phyloP scores from a whole-genome alignment of 768 basidiomycete genomes.

The Sporobolomyces phaffii region DNA sequence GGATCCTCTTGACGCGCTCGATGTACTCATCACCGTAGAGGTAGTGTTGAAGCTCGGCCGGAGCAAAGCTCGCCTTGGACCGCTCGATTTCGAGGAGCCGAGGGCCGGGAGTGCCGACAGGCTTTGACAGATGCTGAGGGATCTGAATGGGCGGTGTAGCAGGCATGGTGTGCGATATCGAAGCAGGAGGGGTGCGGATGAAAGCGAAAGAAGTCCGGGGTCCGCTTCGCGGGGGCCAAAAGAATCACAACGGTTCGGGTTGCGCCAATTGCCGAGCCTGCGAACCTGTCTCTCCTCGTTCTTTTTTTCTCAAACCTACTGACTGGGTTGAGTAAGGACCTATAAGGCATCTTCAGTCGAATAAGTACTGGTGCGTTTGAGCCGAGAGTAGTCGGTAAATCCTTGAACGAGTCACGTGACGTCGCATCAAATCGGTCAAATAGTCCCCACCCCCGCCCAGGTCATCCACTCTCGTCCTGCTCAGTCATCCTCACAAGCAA shows the following conservation, averaged over 20 bases:
- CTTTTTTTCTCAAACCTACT: no score
- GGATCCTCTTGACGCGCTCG: slow-evolving; percentile 27
- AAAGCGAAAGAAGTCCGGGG: not conserved
- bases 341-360: no score
- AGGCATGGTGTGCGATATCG: not conserved
- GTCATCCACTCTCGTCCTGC: no score
- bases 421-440: no score
- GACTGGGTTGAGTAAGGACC: no score
- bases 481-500: not conserved
- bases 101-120: slow-evolving; percentile 21
- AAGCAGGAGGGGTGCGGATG: not conserved
- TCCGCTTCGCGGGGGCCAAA: not conserved
- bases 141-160: slow-evolving; percentile 16
- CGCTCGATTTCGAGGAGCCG: slow-evolving; percentile 41
- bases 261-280: no score
- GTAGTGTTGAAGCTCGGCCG: slow-evolving; percentile 32
- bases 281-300: no score
- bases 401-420: not conserved
- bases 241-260: no score
- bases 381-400: no score
- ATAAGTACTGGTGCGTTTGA: no score
- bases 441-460: no score
- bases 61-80: slow-evolving; percentile 25
- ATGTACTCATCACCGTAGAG: slow-evolving; percentile 30
- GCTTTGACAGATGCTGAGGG: slow-evolving; percentile 21